Percentiles rank a stretch among this genome's conserved stretches.
These are phyloP conservation scores for Globisporangium canariense DNA, from an alignment of 352 stramenopile species.

Conservation along the genomic window DNA sequence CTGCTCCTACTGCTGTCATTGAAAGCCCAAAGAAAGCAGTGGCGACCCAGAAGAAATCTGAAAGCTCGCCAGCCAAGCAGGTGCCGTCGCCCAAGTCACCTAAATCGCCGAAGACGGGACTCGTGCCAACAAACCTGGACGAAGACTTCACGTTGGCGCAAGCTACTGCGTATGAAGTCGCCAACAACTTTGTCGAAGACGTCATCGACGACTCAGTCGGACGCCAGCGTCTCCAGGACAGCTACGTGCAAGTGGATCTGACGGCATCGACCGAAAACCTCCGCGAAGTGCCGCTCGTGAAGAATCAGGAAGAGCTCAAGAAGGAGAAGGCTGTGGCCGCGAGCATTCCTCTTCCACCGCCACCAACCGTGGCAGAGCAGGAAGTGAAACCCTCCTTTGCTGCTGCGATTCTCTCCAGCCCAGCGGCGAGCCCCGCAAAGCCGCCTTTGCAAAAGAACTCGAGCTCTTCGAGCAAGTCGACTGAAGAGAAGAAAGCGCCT, in stretches of 20 bases:
- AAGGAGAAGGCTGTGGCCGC: not conserved
- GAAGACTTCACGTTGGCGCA: conserved; percentile 31
- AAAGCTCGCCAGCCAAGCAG: conserved; percentile 1
- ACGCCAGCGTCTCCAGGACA: conserved; percentile 45
- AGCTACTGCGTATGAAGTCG: conserved; percentile 30
- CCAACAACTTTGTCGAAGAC: conserved; percentile 37
- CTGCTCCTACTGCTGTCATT: not conserved
- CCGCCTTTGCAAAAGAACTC: conserved; percentile 24
- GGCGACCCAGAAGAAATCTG: not conserved
- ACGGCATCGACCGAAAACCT: conserved; percentile 43
- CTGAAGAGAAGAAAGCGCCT: conserved; percentile 24
- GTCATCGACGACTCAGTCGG: conserved; percentile 40
- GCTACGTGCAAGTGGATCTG: conserved; percentile 69
- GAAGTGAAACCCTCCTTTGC: not conserved
- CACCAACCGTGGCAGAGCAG: conserved; percentile 1
- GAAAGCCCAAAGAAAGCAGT: conserved; percentile 1
- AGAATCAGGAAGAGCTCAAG: conserved; percentile 9
- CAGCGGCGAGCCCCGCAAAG: conserved; percentile 17
- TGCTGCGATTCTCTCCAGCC: conserved; percentile 5
- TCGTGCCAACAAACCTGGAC: conserved; percentile 20
- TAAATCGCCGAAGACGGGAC: conserved; percentile 18
- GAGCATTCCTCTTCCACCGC: not conserved
- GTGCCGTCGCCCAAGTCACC: not conserved
- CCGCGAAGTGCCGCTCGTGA: conserved; percentile 19
- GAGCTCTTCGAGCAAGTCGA: conserved; percentile 18